A percentile compares a stretch with the other conserved stretches of the same genome.
These are phyloP conservation scores for Scheffersomyces spartinae DNA, from an alignment of 805 yeast species.

Conservation along the genomic window DNA sequence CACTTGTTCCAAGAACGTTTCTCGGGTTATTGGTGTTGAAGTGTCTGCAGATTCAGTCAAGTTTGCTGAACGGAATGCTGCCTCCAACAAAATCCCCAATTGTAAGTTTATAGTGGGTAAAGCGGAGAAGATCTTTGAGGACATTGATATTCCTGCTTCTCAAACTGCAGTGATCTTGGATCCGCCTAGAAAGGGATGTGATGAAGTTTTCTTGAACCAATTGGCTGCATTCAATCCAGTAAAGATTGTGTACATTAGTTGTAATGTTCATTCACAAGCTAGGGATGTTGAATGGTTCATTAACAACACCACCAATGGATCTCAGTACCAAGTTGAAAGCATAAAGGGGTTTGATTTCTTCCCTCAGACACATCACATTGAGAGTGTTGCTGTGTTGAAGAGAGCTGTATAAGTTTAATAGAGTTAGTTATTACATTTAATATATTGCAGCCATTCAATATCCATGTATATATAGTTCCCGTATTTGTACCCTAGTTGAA, in stretches of 20 bases:
- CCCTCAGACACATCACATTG: constrained; percentile 91
- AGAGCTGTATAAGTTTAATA: too few relatives aligned
- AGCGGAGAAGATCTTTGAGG: constrained; percentile 80
- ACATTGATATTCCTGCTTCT: constrained; percentile 61
- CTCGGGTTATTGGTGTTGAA: constrained; percentile 84
- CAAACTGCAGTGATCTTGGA: constrained; percentile 86
- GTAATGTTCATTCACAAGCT: constrained; percentile 97
- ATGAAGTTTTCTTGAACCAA: constrained; percentile 76
- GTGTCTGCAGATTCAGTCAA: constrained; percentile 83
- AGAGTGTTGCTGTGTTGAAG: constrained; percentile 66
- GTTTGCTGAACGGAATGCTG: constrained; percentile 78
- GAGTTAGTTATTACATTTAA: constrained; percentile 1
- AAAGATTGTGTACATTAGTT: constrained; percentile 85
- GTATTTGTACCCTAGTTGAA: too few relatives aligned
- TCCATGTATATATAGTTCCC: neutral
- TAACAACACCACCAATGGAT: constrained; percentile 51
- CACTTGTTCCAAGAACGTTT: constrained; percentile 73
- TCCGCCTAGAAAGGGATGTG: constrained; percentile 97
- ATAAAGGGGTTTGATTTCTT: constrained; percentile 93
- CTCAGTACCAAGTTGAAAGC: constrained; percentile 60
- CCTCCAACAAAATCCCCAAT: constrained; percentile 60
- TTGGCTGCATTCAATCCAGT: constrained; percentile 75
- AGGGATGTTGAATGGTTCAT: constrained; percentile 82
- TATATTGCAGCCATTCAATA: neutral
- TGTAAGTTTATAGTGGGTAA: constrained; percentile 83